phyloP scores from a whole-genome alignment of 768 basidiomycete species.

The Amanita brunnescens region DNA sequence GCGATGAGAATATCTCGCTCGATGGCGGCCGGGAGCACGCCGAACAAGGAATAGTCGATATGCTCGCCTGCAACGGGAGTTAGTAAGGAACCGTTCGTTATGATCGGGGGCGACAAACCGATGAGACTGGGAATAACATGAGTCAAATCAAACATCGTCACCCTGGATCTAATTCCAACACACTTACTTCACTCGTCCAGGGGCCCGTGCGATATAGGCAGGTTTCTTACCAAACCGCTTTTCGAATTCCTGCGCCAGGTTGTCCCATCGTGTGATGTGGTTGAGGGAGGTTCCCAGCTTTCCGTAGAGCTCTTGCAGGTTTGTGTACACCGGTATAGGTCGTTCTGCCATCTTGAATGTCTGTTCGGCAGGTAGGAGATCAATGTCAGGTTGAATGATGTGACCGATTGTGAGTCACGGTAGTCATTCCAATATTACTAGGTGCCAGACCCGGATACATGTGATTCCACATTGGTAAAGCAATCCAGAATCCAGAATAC shows the following conservation, averaged over 20 bases:
- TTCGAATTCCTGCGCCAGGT: constrained; percentile 53
- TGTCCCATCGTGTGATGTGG: constrained; percentile 53
- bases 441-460: too few species aligned
- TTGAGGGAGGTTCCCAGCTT: constrained; percentile 44
- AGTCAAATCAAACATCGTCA: background rate
- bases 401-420: too few species aligned
- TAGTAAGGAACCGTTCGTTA: constrained; percentile 11
- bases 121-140: constrained; percentile 31
- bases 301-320: constrained; percentile 46
- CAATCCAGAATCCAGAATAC: too few species aligned
- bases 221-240: constrained; percentile 58
- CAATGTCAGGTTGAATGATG: too few species aligned
- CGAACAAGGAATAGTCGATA: constrained; percentile 79
- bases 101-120: constrained; percentile 20
- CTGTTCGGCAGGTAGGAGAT: too few species aligned
- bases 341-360: too few species aligned
- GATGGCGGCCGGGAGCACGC: constrained; percentile 78
- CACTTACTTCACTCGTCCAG: constrained; percentile 72
- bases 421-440: too few species aligned
- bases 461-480: too few species aligned
- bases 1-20: constrained; percentile 82
- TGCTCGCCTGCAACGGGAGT: constrained; percentile 50
- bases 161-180: background rate
- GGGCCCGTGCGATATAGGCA: constrained; percentile 64
- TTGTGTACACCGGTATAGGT: constrained; percentile 53